Conservation (phyloP, 768 basidiomycete species). For the Lactarius indigo region DNA sequence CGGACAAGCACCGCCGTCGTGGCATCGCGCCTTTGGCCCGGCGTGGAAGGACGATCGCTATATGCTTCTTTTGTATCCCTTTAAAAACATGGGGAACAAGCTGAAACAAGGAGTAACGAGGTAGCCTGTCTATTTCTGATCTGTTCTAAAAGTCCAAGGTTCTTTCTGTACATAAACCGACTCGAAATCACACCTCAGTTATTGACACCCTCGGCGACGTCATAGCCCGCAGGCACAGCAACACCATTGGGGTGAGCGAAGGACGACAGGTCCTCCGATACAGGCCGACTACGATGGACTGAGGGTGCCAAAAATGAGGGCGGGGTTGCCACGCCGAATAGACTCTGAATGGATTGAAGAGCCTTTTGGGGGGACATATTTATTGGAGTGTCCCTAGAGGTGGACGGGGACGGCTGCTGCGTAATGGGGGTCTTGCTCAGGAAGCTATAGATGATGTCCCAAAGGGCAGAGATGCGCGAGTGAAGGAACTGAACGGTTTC, state of each 20-base stretch:
- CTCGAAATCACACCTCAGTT: conserved; percentile 3
- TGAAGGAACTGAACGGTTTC: conserved; percentile 56
- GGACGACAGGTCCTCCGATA: neutral
- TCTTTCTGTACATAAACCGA: neutral
- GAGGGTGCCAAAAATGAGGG: neutral
- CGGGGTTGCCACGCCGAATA: neutral
- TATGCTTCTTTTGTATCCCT: neutral
- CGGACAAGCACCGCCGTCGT: neutral
- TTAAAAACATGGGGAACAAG: neutral
- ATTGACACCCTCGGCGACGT: neutral
- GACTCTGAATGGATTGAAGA: conserved; percentile 7
- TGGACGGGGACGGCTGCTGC: conserved; percentile 7
- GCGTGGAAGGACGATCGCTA: neutral
- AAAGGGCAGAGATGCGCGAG: conserved; percentile 44
- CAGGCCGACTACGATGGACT: neutral
- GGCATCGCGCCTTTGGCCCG: neutral
- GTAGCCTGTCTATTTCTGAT: neutral
- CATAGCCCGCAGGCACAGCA: conserved; percentile 5
- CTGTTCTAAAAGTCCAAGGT: neutral
- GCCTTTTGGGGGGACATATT: conserved; percentile 24
- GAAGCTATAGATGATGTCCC: conserved; percentile 44
- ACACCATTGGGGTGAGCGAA: neutral
- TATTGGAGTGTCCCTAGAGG: conserved; percentile 3
- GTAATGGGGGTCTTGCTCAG: conserved; percentile 39
- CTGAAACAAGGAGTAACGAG: neutral